Evolutionary conservation across 768 basidiomycete species (phyloP).

Genomic region (Hygrophoropsis aurantiaca): DNA sequence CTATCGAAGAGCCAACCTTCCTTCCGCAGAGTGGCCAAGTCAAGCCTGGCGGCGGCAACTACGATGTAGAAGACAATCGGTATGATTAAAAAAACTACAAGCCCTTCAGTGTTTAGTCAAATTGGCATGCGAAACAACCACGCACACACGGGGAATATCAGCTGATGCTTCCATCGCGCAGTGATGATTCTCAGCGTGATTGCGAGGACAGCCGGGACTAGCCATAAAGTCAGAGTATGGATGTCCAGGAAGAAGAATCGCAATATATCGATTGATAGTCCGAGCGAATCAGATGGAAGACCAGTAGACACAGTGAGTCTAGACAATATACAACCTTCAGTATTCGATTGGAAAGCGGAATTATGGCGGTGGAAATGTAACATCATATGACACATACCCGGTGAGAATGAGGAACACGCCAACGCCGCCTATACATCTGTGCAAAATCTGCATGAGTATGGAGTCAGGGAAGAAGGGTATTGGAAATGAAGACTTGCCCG

Average conservation of each 20-base stretch:
- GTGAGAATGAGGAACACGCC: slow-evolving; percentile 91
- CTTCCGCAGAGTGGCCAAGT: slow-evolving; percentile 58
- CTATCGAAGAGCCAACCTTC: slow-evolving; percentile 85
- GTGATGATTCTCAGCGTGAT: slow-evolving; percentile 79
- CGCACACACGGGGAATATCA: slow-evolving; percentile 88
- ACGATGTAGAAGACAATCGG: slow-evolving; percentile 84
- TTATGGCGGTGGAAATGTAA: background rate
- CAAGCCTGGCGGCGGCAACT: slow-evolving; percentile 59
- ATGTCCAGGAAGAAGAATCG: slow-evolving; percentile 63
- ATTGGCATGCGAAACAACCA: slow-evolving; percentile 19
- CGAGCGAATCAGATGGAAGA: slow-evolving; percentile 75
- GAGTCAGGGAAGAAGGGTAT: slow-evolving; percentile 1
- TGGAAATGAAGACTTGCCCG: slow-evolving; percentile 51
- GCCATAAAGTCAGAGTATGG: slow-evolving; percentile 75
- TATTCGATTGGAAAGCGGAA: background rate
- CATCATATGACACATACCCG: slow-evolving; percentile 50
- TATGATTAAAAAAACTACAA: slow-evolving; percentile 74
- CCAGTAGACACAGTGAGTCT: slow-evolving; percentile 85
- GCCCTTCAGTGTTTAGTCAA: background rate
- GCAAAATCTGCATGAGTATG: slow-evolving; percentile 1
- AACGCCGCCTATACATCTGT: slow-evolving; percentile 89
- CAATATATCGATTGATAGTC: slow-evolving; percentile 61
- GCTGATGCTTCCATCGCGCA: slow-evolving; percentile 76
- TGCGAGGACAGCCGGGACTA: slow-evolving; percentile 74
- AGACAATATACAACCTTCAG: background rate